Conservation (phyloP, 257 asterid species). For the Voacanga thouarsii region DNA sequence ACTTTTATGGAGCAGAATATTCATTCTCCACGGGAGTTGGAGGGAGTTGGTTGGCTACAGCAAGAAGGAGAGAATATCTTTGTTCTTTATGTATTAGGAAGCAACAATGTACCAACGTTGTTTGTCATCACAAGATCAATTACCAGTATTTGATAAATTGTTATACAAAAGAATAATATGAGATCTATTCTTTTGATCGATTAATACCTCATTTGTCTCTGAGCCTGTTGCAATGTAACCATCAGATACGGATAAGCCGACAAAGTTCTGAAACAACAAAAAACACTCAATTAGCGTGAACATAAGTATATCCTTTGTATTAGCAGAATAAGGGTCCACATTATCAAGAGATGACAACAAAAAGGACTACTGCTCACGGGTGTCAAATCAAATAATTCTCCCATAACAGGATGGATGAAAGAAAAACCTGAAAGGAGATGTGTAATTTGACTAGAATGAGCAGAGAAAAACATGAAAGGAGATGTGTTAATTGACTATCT, state of each 20-base stretch:
- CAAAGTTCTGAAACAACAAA: slow-evolving; percentile 73
- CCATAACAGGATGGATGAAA: neutral
- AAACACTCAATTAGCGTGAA: slow-evolving; percentile 8
- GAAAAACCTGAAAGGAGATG: neutral
- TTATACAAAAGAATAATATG: neutral
- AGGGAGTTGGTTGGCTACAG: no score
- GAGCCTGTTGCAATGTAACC: slow-evolving; percentile 98
- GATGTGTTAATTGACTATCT: neutral
- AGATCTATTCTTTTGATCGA: neutral
- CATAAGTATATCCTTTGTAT: neutral
- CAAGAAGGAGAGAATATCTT: neutral
- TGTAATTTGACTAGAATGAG: neutral
- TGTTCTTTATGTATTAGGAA: neutral
- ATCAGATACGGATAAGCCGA: slow-evolving; percentile 88
- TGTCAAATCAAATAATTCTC: neutral
- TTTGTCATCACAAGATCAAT: neutral
- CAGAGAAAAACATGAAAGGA: no score
- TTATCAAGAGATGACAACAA: neutral
- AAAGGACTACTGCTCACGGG: neutral
- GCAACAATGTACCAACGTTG: neutral
- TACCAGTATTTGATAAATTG: neutral
- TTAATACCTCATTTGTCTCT: slow-evolving; percentile 85
- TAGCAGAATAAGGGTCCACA: neutral
- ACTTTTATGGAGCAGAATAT: neutral
- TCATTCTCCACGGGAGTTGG: no score